phyloP scores from a whole-genome alignment of 257 asterid species.

The Paraleonurus japonicus region DNA sequence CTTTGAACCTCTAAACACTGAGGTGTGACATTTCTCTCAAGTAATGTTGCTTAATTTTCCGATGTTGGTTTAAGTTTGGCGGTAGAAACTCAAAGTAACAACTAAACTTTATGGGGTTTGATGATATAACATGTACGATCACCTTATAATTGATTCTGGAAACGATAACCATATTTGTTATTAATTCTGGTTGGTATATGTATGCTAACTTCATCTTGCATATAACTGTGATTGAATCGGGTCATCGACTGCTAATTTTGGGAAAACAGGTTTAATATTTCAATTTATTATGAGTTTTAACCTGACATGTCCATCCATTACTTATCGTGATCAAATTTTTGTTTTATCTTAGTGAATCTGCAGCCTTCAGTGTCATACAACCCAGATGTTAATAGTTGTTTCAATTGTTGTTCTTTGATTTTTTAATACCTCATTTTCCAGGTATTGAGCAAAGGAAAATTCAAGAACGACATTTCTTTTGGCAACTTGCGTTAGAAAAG shows the following conservation, averaged over 20 bases:
- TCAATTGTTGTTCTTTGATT: neutral
- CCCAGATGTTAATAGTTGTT: neutral
- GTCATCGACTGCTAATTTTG: neutral
- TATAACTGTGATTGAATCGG: neutral
- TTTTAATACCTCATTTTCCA: conserved; percentile 10
- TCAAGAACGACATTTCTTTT: neutral
- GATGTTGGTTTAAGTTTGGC: neutral
- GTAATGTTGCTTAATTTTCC: neutral
- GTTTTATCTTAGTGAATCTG: neutral
- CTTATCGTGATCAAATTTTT: neutral
- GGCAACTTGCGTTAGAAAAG: conserved; percentile 7
- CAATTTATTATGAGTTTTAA: neutral
- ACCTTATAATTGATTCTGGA: neutral
- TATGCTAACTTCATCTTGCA: neutral
- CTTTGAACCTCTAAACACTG: neutral
- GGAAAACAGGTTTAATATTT: neutral
- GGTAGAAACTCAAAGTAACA: neutral
- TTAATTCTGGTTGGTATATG: neutral
- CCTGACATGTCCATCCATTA: neutral
- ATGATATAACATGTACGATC: neutral
- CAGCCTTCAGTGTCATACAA: conserved; percentile 2
- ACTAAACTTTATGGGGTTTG: neutral
- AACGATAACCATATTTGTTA: neutral
- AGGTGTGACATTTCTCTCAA: neutral
- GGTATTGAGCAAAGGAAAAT: conserved; percentile 18